Evolutionary conservation across 371 early-diverging fungal genomes (phyloP).

Genomic region (Capniomyces stellatus): DNA sequence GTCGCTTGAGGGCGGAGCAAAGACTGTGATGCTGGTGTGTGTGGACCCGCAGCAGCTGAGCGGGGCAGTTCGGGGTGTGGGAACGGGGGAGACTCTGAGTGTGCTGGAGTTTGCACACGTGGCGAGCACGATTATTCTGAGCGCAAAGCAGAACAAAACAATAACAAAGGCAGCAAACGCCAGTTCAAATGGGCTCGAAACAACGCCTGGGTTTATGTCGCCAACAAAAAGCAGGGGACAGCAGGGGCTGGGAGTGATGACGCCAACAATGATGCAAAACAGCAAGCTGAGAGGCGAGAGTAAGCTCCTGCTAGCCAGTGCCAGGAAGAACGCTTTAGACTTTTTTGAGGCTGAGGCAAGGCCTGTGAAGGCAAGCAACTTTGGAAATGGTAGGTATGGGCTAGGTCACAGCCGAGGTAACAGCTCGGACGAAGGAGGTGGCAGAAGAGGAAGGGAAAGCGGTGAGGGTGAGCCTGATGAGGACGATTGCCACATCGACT

Average conservation of each 20-base stretch:
- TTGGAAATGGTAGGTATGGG: no score
- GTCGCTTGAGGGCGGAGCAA: conserved; percentile 43
- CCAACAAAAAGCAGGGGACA: conserved; percentile 3
- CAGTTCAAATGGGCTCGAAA: no score
- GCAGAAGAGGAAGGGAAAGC: not conserved
- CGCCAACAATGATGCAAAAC: not conserved
- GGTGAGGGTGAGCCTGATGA: conserved; percentile 11
- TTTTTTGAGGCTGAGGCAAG: no score
- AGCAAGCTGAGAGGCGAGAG: no score
- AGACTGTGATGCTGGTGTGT: conserved; percentile 48
- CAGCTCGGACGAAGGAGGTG: no score
- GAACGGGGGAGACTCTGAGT: conserved; percentile 32
- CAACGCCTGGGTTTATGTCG: conserved; percentile 4
- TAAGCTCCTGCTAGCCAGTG: no score
- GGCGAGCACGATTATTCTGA: conserved; percentile 36
- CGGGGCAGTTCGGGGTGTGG: conserved; percentile 3
- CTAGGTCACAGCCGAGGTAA: no score
- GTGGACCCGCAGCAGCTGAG: conserved; percentile 38
- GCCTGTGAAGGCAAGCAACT: no score
- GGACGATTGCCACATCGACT: conserved; percentile 25
- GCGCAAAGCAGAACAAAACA: conserved; percentile 22
- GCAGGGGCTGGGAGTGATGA: not conserved
- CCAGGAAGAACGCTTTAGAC: no score
- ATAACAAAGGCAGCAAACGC: conserved; percentile 2
- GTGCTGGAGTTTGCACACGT: conserved; percentile 52